Percentiles rank a stretch among this genome's conserved stretches.
These are phyloP conservation scores for Penicillium sp. DNA, from an alignment of 2,329 filamentous ascomycete genomes.

Conservation along the genomic window DNA sequence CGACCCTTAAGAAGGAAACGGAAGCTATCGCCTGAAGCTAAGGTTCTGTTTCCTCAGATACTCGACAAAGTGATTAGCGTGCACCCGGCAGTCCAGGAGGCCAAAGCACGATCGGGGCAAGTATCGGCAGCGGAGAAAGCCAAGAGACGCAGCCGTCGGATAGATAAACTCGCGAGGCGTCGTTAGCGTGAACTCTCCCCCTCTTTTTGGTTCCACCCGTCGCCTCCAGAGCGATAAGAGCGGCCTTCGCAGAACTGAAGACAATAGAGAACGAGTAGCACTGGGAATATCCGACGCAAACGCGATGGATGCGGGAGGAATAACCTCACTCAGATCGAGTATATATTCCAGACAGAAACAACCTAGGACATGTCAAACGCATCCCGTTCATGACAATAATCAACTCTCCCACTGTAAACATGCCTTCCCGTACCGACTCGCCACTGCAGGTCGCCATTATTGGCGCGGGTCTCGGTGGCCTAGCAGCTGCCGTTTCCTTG, in stretches of 20 bases:
- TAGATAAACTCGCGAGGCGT: conserved; percentile 20
- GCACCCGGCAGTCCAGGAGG: background rate
- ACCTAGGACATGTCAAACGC: background rate
- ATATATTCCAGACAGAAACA: conserved; percentile 9
- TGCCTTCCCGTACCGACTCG: conserved; percentile 26
- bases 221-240: conserved; percentile 8
- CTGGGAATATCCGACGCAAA: conserved; percentile 2
- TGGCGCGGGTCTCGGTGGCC: conserved; percentile 27
- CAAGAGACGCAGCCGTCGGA: conserved; percentile 25
- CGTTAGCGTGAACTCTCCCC: background rate
- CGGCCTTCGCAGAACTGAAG: background rate
- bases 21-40: conserved; percentile 8
- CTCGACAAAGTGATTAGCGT: conserved; percentile 5
- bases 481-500: conserved; percentile 22
- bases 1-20: conserved; percentile 8
- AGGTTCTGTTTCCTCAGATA: conserved; percentile 7
- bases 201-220: conserved; percentile 5
- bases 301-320: background rate
- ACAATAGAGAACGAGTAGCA: background rate
- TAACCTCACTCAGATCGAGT: conserved; percentile 8
- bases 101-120: conserved; percentile 1
- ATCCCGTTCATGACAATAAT: background rate
- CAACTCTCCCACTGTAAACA: conserved; percentile 1
- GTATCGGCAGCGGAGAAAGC: conserved; percentile 17
- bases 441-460: conserved; percentile 28